Evolutionary conservation across 306 rosid genomes (phyloP).

Genomic region (Sechiopsis laciniata): DNA sequence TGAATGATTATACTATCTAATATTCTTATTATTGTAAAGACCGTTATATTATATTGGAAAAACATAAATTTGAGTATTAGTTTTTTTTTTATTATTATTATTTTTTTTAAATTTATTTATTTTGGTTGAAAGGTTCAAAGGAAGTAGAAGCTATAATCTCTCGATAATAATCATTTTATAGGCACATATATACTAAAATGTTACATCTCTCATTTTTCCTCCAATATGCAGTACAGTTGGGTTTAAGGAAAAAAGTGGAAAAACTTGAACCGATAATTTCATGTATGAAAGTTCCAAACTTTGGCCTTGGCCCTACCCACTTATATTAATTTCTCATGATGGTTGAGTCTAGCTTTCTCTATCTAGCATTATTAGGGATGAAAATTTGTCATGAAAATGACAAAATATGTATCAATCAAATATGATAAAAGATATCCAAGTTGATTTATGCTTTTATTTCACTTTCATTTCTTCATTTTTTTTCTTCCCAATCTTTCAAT

Average conservation of each 20-base stretch:
- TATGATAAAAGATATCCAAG: constrained; percentile 3
- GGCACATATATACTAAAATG: too few relatives aligned
- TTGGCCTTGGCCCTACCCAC: neutral
- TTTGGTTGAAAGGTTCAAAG: too few relatives aligned
- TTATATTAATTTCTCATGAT: neutral
- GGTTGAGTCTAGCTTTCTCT: neutral
- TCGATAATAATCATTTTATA: too few relatives aligned
- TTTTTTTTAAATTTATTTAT: too few relatives aligned
- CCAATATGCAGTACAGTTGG: too few relatives aligned
- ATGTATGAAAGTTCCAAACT: constrained; percentile 1
- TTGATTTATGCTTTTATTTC: neutral
- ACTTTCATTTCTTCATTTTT: neutral
- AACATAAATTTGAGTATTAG: too few relatives aligned
- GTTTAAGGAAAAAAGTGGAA: neutral
- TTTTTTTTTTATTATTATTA: too few relatives aligned
- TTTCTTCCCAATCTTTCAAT: neutral
- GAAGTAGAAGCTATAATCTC: too few relatives aligned
- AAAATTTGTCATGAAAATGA: constrained; percentile 20
- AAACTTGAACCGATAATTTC: constrained; percentile 1
- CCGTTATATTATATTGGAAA: too few relatives aligned
- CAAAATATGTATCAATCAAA: constrained; percentile 18
- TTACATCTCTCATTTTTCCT: neutral
- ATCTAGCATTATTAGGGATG: constrained; percentile 23
- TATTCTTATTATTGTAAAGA: too few relatives aligned
- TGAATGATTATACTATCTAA: too few relatives aligned